These are phyloP conservation scores for Raffaelea ambrosiae DNA, from an alignment of 2,329 filamentous ascomycete genomes.

Conservation along the genomic window DNA sequence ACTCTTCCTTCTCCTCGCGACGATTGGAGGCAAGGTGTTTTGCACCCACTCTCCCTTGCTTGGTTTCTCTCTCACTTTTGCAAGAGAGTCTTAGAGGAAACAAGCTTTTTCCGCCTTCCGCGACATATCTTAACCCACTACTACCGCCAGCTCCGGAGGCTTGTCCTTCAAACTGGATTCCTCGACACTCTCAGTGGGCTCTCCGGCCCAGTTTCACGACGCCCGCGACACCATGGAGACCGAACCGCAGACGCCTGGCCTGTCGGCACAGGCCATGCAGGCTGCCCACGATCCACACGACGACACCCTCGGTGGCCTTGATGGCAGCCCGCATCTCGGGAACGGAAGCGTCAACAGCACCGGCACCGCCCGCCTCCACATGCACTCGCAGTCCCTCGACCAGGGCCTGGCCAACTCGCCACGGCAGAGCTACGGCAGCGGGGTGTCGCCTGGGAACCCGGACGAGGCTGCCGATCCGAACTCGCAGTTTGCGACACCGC, in stretches of 20 bases:
- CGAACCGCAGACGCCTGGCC: constrained; percentile 21
- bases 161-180: constrained; percentile 38
- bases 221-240: constrained; percentile 42
- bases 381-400: constrained; percentile 42
- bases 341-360: constrained; percentile 17
- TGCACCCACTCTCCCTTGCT: no score
- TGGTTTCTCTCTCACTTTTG: no score
- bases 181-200: constrained; percentile 38
- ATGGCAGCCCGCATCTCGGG: constrained; percentile 34
- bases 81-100: no score
- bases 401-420: constrained; percentile 33
- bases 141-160: not conserved
- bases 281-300: constrained; percentile 31
- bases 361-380: constrained; percentile 24
- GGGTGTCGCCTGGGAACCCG: not conserved
- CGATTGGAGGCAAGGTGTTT: no score
- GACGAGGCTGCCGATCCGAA: constrained; percentile 22
- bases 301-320: constrained; percentile 41
- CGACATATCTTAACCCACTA: not conserved
- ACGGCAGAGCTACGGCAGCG: constrained; percentile 16
- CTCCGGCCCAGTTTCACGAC: constrained; percentile 44
- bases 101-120: not conserved
- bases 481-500: constrained; percentile 9
- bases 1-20: no score
- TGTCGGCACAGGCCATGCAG: constrained; percentile 6